These are phyloP conservation scores for Kazachstania africana DNA, from an alignment of 805 yeast genomes.

Conservation along the genomic window DNA sequence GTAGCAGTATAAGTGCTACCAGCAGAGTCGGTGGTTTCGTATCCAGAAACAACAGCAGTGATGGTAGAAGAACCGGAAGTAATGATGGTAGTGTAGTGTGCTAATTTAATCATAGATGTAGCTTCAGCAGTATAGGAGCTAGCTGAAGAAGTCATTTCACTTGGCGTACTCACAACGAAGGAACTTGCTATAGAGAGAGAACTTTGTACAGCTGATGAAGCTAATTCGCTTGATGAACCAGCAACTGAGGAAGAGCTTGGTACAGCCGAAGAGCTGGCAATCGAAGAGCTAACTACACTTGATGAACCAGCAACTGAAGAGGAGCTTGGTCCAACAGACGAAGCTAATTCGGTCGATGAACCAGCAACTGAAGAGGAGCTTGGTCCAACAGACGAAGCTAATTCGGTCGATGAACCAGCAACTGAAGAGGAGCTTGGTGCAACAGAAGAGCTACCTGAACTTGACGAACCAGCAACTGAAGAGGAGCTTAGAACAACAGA, in stretches of 20 bases:
- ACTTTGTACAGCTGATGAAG: too few species aligned
- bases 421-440: too few species aligned
- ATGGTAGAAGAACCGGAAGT: not conserved
- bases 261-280: not conserved
- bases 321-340: not conserved
- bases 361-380: not conserved
- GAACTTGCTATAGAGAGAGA: too few species aligned
- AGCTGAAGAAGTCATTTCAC: not conserved
- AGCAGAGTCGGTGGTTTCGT: not conserved
- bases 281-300: not conserved
- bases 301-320: not conserved
- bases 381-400: too few species aligned
- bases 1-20: not conserved
- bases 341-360: not conserved
- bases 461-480: too few species aligned
- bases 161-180: too few species aligned
- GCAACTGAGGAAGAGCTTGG: not conserved
- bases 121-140: not conserved
- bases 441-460: too few species aligned
- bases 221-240: too few species aligned
- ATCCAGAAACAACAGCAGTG: not conserved
- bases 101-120: not conserved
- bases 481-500: too few species aligned
- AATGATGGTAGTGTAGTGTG: not conserved
- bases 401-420: too few species aligned